Base-by-base conservation (phyloP, 106 monocot genomes). In the Allium sativum region DNA sequence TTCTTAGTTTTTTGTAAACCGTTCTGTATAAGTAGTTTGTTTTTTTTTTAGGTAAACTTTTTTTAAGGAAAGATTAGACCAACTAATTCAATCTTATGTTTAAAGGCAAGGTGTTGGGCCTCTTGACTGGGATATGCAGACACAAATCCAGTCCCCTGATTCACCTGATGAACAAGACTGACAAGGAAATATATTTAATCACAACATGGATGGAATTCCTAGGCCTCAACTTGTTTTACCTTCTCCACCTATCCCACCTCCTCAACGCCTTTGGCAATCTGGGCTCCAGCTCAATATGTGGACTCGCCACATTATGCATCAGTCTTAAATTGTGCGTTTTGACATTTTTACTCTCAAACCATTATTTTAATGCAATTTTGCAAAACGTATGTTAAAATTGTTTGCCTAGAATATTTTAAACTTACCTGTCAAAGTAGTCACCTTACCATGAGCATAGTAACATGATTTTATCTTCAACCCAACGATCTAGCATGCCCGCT, bases 61-160 rank as follows among this genome's bases (percentile, higher is more conserved):
- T n/a, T 98, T 98, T 73, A 87, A 91, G 47, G 82, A 88, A 68
- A 85, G 78, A 69, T 74, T 98, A 22, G 96, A 98, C 68, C 84
- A 78, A 22, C 67, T 98, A 56, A 92, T 92, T 72, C 84, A 79
- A 14, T 98, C 96, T 7, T 88, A 92, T 76, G 80, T 85, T 43
- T 74, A 88, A 68, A 75, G 84, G n/a, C 96, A 85, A 76, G 80
- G 84, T 19, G 81, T 41, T 17, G 42, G 45, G 44, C 73, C 80
- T 9, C 64, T 88, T 65, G 74, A 81, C 16, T 88, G 91, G 84
- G 80, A 78, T 72, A 22, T 92, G 52, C 79, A 74, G 50, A 70
- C 72, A 63, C 67, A 72, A 53, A 41, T 70, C 61, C 76, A 73
- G 18, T 45, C 70, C 21, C 65, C 68, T 58, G 76, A 31, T 67